phyloP scores from a whole-genome alignment of 2,329 filamentous ascomycete species.

The Apiospora aurea region DNA sequence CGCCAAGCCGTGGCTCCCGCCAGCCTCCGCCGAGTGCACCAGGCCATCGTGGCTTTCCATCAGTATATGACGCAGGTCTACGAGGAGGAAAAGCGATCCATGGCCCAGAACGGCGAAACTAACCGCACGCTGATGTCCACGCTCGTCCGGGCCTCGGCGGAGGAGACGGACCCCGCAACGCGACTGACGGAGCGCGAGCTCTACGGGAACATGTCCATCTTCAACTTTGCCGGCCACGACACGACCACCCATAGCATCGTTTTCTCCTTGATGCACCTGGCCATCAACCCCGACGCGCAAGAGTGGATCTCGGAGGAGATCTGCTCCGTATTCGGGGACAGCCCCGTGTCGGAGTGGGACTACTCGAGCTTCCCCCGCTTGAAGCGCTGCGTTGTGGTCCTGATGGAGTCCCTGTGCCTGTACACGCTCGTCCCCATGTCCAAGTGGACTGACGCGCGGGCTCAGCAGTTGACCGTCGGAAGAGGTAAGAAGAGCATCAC shows the following conservation, averaged over 20 bases:
- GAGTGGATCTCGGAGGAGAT: conserved; percentile 53
- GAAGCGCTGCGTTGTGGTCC: conserved; percentile 46
- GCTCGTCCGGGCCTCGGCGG: conserved; percentile 35
- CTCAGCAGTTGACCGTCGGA: conserved; percentile 31
- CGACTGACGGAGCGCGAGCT: conserved; percentile 50
- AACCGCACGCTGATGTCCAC: conserved; percentile 30
- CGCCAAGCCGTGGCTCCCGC: conserved; percentile 32
- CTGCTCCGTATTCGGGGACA: conserved; percentile 32
- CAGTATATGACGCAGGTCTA: conserved; percentile 41
- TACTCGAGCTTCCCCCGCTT: conserved; percentile 46
- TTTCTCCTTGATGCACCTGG: conserved; percentile 52
- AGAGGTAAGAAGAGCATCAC: conserved; percentile 31
- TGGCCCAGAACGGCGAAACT: conserved; percentile 26
- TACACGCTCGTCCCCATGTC: conserved; percentile 40
- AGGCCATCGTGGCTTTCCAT: conserved; percentile 38
- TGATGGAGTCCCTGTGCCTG: conserved; percentile 52
- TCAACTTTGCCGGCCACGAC: conserved; percentile 58
- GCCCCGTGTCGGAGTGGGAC: conserved; percentile 39
- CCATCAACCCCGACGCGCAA: conserved; percentile 52
- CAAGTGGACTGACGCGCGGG: conserved; percentile 24
- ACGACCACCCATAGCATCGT: conserved; percentile 55
- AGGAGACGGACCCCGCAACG: conserved; percentile 34
- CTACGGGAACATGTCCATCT: conserved; percentile 53
- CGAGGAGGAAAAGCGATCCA: conserved; percentile 39
- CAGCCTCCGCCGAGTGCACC: conserved; percentile 31